Base-by-base conservation (phyloP, 331 rosid species). In the Spiraea crenata region DNA sequence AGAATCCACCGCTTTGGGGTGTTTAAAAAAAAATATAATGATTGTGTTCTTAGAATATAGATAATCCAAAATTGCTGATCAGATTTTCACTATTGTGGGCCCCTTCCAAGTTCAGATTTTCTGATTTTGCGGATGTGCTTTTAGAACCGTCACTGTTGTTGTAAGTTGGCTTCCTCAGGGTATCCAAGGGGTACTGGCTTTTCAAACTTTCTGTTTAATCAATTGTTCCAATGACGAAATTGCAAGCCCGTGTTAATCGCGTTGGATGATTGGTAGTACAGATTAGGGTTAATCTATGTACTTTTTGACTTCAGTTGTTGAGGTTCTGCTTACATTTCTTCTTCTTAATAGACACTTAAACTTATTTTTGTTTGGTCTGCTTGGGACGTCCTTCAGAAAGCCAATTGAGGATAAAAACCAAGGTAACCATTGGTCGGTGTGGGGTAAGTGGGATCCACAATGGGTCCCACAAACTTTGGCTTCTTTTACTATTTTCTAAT, bases 131-230 rank as follows among this genome's bases (percentile, higher is more conserved):
- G 58, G 48, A 10, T 34, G 6, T 63, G 76, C 57, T 62, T 76
- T 72, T 74, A 42, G 81, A 60, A 60, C 51, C 37, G 35, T n/a
- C 20, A 45, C 19, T 31, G 70, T 54, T 41, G 57, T 54, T 34
- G 34, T 34, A 42, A 65, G 65, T 61, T 57, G 74, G 14, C 42
- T 50, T 71, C 70, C 70, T 72, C 67, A 78, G 76, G 83, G 91
- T 76, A 89, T 85, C 92, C 88, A 57, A 85, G 76, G 88, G 52
- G 8, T 37, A 5, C 4, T 41, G 44, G 12, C 20, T 9, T 8
- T 59, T 59, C 31, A 25, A 25, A 25, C 31, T 25, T 25, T 25
- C 31, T 25, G 1, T 2, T 2, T 25, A 25, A 25, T 25, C 31
- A 25, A 2, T 25, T 25, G 2, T 25, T 25, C 31, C 1, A 25